Evolutionary conservation across 768 basidiomycete species (phyloP).

Genomic region (Porphyrellus cyaneotinctus): DNA sequence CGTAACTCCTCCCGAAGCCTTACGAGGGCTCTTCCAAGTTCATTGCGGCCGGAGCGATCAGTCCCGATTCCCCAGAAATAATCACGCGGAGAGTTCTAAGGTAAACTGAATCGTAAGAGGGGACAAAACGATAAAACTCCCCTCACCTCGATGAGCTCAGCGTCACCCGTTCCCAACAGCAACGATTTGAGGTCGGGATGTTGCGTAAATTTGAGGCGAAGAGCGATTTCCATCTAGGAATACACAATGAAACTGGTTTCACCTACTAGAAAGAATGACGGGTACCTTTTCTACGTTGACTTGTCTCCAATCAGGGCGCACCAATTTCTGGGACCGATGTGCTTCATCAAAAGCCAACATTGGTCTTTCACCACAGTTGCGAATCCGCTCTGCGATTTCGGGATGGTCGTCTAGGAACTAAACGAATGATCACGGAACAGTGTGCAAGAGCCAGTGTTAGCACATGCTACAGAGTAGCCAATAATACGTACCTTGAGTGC

Average conservation of each 20-base stretch:
- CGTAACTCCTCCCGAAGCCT: slow-evolving; percentile 57
- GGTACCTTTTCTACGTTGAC: slow-evolving; percentile 63
- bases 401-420: slow-evolving; percentile 61
- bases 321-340: slow-evolving; percentile 56
- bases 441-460: neutral
- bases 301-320: slow-evolving; percentile 63
- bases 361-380: slow-evolving; percentile 58
- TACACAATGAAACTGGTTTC: neutral
- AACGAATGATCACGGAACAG: neutral
- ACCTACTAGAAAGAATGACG: neutral
- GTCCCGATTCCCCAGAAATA: slow-evolving; percentile 75
- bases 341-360: slow-evolving; percentile 66
- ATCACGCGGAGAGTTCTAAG: slow-evolving; percentile 69
- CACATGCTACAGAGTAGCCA: neutral
- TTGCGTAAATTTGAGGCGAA: slow-evolving; percentile 70
- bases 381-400: slow-evolving; percentile 63
- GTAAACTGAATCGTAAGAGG: neutral
- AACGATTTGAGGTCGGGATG: slow-evolving; percentile 55
- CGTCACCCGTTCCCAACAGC: slow-evolving; percentile 61
- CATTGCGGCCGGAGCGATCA: slow-evolving; percentile 63
- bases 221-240: slow-evolving; percentile 58
- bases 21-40: slow-evolving; percentile 68
- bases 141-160: slow-evolving; percentile 63
- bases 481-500: slow-evolving; percentile 54
- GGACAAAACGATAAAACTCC: neutral